Conservation (phyloP, 2,329 filamentous ascomycete species). For the Aspergillus brasiliensis region DNA sequence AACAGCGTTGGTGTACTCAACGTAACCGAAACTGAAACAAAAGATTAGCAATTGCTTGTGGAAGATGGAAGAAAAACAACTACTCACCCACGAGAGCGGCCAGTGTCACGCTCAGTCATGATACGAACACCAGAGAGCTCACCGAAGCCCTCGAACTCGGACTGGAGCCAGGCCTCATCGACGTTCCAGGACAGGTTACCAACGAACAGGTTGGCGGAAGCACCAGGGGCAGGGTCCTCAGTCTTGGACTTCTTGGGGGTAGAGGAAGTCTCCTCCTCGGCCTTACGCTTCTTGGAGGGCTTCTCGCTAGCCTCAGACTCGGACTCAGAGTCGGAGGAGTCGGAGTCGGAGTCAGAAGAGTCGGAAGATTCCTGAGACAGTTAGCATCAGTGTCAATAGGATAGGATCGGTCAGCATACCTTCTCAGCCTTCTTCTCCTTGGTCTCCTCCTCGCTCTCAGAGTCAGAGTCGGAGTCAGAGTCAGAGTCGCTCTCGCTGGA, state of each 20-base stretch:
- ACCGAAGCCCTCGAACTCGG: slow-evolving; percentile 76
- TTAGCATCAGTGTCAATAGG: slow-evolving; percentile 9
- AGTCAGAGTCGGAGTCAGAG: slow-evolving; percentile 23
- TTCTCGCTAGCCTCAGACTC: slow-evolving; percentile 39
- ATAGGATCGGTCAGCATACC: slow-evolving; percentile 19
- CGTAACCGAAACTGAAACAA: slow-evolving; percentile 77
- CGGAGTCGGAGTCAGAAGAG: slow-evolving; percentile 18
- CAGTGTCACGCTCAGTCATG: slow-evolving; percentile 77
- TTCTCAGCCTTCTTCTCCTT: slow-evolving; percentile 31
- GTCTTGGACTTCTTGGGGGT: slow-evolving; percentile 66
- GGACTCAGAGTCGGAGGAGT: slow-evolving; percentile 29
- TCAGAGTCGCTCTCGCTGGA: slow-evolving; percentile 39
- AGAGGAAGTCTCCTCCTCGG: slow-evolving; percentile 46
- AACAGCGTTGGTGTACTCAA: slow-evolving; percentile 74
- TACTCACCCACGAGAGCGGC: slow-evolving; percentile 76
- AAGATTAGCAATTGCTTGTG: slow-evolving; percentile 10
- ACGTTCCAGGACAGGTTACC: slow-evolving; percentile 91
- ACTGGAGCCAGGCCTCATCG: slow-evolving; percentile 76
- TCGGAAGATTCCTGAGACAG: slow-evolving; percentile 16
- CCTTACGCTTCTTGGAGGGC: slow-evolving; percentile 52
- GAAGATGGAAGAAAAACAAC: background rate
- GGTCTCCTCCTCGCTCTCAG: slow-evolving; percentile 25
- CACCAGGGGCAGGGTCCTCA: slow-evolving; percentile 35
- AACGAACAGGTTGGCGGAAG: slow-evolving; percentile 72
- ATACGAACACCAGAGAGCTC: slow-evolving; percentile 74